Evolutionary conservation across 805 yeast genomes (phyloP), one percentile per base, ranked within the genome.

Genomic region (Hemisphaericaspora nanyangensis): DNA sequence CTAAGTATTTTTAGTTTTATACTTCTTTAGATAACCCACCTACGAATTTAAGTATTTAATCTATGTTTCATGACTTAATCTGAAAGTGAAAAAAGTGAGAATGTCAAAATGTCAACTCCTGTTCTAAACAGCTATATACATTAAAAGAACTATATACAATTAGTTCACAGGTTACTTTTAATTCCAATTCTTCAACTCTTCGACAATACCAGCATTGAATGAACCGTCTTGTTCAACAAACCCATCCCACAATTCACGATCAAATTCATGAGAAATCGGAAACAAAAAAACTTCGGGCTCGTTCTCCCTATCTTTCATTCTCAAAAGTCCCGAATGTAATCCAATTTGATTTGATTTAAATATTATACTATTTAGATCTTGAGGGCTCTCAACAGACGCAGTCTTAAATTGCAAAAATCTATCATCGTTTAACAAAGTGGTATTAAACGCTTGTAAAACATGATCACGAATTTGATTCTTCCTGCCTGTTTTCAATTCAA

Each of bases 401-500:
- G 16, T n/a, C 37, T 53, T 55, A 38, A 54, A 55, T 15, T 29
- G 17, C 1, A 11, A 17, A 34, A 54, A 54, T 13, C 51, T 49
- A 31, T 55, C 59, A 34, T 55, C 60, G 31, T 55, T 55, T 18
- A 55, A 40, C 7, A 55, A 41, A 1, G 57, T 47, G 1, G 43
- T 35, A 4, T 35, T 44, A 31, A 55, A 54, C 4, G 50, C 49
- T 31, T 48, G 51, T 7, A 49, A 19, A 12, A 49, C 40, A 39
- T 55, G 60, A 24, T 55, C 59, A 26, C 60, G 34, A 25, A 55
- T 51, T 35, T 55, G 60, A 40, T 55, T 54, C 44, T 54, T 55
- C 27, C 59, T 36, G 5, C 60, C 59, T 1, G 59, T 53, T 15
- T 41, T 37, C 13, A 54, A 40, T 31, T 53, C 51, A 26, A 54